Evolutionary conservation across 352 stramenopile genomes (phyloP), one percentile per base, ranked within the genome.

Genomic region (Globisporangium splendens): DNA sequence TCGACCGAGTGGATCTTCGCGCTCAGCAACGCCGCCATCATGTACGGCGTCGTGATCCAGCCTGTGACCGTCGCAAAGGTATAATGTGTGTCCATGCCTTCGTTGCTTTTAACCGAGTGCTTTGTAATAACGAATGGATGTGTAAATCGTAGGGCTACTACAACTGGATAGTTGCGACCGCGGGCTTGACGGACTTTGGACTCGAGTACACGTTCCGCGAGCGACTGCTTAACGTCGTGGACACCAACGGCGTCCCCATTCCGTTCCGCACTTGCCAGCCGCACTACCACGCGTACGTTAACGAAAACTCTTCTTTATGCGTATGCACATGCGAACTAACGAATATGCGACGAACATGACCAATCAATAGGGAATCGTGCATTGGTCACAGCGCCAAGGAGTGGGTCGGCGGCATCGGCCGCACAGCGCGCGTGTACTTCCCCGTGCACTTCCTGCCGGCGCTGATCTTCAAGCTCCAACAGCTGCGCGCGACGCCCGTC

Each of bases 261-360:
- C 44, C 68, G 11, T 95, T 93, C 60, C 85, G 83, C 3, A 60
- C 72, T 15, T 95, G 86, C 46, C 86, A 93, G 65, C 86, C 86
- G 24, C 86, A 95, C 66, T 93, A 91, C 50, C 86, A 95, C 77
- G 77, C 84, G 85, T 91, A 89, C 47, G 62, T 56, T n/a, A 5
- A 17, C 3, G 18, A 33, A 20, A 12, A 2, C 52, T 8, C 6
- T n/a, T 5, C 7, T 42, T 3, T 33, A n/a, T 11, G 38, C n/a
- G n/a, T 39, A 13, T 48, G 17, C 41, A 0, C 11, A 33, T 4
- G 28, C 0, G 28, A 35, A 35, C 28, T 35, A 35, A 35, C 28
- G 28, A 10, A 35, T 11, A 35, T n/a, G n/a, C 28, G 2, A 10
- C 28, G 7, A 52, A 8, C 55, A n/a, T 48, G 28, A 35, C 8